Percentiles rank a stretch among this genome's conserved stretches.
phyloP scores from a whole-genome alignment of 306 rosid species.

The Medicago ruthenica region DNA sequence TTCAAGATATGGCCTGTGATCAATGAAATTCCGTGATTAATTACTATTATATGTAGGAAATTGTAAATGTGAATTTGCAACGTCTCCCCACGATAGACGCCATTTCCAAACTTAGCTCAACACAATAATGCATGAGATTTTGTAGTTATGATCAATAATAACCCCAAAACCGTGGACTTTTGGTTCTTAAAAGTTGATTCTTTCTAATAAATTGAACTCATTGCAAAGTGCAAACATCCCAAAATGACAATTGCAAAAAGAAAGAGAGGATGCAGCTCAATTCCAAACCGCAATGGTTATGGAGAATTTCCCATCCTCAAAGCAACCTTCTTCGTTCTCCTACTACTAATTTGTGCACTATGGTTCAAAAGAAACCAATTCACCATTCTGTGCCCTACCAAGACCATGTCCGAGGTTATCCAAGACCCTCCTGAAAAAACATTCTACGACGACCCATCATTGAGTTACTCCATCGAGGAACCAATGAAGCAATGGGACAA shows the following conservation, averaged over 20 bases:
- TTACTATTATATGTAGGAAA: background rate
- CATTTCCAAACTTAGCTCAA: background rate
- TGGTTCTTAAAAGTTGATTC: background rate
- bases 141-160: background rate
- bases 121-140: background rate
- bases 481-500: constrained; percentile 68
- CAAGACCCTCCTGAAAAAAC: constrained; percentile 51
- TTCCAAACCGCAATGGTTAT: background rate
- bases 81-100: background rate
- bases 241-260: background rate
- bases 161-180: background rate
- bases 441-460: constrained; percentile 67
- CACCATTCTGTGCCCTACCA: background rate
- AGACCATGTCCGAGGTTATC: background rate
- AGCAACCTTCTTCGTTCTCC: background rate
- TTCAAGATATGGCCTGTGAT: background rate
- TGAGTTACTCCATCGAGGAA: constrained; percentile 58
- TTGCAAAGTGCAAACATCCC: background rate
- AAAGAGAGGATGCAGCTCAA: background rate
- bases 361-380: background rate
- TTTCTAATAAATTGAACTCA: background rate
- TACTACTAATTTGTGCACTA: background rate
- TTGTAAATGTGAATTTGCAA: background rate
- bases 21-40: background rate
- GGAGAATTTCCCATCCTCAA: background rate